phyloP scores from a whole-genome alignment of 2,329 filamentous ascomycete genomes.

The Hypomyces rosellus region DNA sequence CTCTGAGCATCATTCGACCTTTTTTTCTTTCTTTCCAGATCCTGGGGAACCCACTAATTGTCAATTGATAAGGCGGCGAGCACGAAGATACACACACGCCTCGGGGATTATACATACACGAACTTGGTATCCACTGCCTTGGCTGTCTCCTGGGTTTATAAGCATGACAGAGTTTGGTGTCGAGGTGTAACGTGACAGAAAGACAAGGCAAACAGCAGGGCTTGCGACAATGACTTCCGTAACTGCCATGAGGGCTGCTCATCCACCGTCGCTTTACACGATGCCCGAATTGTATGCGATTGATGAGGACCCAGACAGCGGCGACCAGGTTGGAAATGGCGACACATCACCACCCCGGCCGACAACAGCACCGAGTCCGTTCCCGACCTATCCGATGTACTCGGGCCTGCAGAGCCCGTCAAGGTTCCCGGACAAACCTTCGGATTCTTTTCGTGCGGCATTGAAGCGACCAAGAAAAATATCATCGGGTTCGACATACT shows the following conservation, averaged over 20 bases:
- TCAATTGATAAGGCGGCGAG: conserved; percentile 6
- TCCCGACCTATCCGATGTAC: conserved; percentile 25
- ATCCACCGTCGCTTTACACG: conserved; percentile 8
- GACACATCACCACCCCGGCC: conserved; percentile 7
- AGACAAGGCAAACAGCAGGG: conserved; percentile 1
- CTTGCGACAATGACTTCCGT: conserved; percentile 9
- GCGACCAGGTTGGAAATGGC: not conserved
- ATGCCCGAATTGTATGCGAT: conserved; percentile 8
- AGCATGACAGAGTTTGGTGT: not conserved
- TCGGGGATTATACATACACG: not conserved
- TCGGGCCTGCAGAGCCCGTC: conserved; percentile 25
- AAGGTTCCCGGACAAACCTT: conserved; percentile 15
- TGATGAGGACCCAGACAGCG: conserved; percentile 4
- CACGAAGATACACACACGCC: not conserved
- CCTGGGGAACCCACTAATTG: conserved; percentile 8
- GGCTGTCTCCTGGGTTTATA: not conserved
- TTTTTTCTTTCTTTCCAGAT: conserved; percentile 1
- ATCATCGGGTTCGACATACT: conserved; percentile 15
- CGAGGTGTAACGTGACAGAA: not conserved
- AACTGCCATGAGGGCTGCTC: conserved; percentile 5
- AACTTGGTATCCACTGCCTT: not conserved
- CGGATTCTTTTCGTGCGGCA: conserved; percentile 17
- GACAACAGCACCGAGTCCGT: conserved; percentile 14
- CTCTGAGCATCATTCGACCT: conserved; percentile 5
- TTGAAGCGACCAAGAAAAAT: conserved; percentile 34